Percentiles rank a stretch among this genome's conserved stretches.
phyloP scores from a whole-genome alignment of 148 eudicot species.

The Fagopyrum esculentum region DNA sequence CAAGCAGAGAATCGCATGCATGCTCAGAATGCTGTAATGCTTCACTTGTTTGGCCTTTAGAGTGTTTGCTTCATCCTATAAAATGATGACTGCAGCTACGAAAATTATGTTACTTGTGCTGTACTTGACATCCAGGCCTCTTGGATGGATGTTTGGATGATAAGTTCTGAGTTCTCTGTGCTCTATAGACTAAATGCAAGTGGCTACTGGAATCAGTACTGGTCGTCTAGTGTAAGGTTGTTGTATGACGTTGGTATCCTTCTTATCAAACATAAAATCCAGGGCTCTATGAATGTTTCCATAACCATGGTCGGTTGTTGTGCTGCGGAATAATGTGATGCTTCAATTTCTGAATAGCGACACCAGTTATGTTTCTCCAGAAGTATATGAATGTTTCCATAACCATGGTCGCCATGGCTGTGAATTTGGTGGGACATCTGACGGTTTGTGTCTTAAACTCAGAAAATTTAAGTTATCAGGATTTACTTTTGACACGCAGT shows the following conservation, averaged over 20 bases:
- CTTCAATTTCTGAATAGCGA: too few relatives aligned
- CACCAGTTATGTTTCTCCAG: too few relatives aligned
- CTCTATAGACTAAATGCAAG: neutral
- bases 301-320: too few relatives aligned
- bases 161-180: neutral
- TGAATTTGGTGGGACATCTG: too few relatives aligned
- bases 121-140: neutral
- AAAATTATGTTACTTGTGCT: neutral
- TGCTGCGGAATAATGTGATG: too few relatives aligned
- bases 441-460: too few relatives aligned
- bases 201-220: neutral
- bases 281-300: too few relatives aligned
- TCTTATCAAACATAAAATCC: neutral
- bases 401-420: too few relatives aligned
- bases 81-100: neutral
- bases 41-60: conserved; percentile 62
- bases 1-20: conserved; percentile 99
- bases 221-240: neutral
- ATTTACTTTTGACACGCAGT: too few relatives aligned
- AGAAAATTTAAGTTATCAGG: too few relatives aligned
- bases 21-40: conserved; percentile 96
- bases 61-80: neutral
- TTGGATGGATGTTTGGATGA: neutral
- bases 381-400: too few relatives aligned
- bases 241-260: neutral